Evolutionary conservation across 805 yeast species (phyloP).

Genomic region (Yarrowia sp.): DNA sequence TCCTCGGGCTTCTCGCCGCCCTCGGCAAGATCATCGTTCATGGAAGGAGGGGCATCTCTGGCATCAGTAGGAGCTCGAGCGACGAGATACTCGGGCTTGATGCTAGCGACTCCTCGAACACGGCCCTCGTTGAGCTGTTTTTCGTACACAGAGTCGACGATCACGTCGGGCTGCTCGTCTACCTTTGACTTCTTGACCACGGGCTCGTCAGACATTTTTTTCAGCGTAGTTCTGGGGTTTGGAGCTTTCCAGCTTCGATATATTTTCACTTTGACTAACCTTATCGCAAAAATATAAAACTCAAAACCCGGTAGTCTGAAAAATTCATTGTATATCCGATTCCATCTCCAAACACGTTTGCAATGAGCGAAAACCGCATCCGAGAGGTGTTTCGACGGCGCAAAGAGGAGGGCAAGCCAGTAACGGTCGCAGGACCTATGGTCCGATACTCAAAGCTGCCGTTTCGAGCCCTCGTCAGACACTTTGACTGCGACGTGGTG

Average conservation of each 20-base stretch:
- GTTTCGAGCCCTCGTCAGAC: slow-evolving; percentile 79
- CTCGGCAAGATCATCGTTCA: slow-evolving; percentile 45
- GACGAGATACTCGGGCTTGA: slow-evolving; percentile 73
- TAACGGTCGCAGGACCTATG: slow-evolving; percentile 89
- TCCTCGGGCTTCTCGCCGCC: slow-evolving; percentile 52
- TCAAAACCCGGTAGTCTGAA: slow-evolving; percentile 45
- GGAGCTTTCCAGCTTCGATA: no score
- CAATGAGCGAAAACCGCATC: slow-evolving; percentile 56
- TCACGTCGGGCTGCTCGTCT: slow-evolving; percentile 40
- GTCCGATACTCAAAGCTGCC: slow-evolving; percentile 95
- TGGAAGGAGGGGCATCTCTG: slow-evolving; percentile 39
- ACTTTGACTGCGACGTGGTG: slow-evolving; percentile 78
- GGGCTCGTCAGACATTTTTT: slow-evolving; percentile 42
- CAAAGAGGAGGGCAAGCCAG: slow-evolving; percentile 59
- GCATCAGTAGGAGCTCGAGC: slow-evolving; percentile 41
- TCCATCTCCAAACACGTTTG: not conserved
- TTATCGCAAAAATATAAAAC: slow-evolving; percentile 46
- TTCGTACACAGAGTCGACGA: slow-evolving; percentile 44
- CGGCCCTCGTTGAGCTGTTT: slow-evolving; percentile 44
- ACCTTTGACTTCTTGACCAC: slow-evolving; percentile 46
- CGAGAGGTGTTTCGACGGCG: slow-evolving; percentile 59
- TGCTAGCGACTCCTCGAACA: slow-evolving; percentile 72
- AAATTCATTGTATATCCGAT: slow-evolving; percentile 2
- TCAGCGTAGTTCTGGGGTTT: not conserved
- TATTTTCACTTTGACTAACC: not conserved